Base-by-base conservation (phyloP, 2,329 filamentous ascomycete genomes). In the Cladosporium phlei region DNA sequence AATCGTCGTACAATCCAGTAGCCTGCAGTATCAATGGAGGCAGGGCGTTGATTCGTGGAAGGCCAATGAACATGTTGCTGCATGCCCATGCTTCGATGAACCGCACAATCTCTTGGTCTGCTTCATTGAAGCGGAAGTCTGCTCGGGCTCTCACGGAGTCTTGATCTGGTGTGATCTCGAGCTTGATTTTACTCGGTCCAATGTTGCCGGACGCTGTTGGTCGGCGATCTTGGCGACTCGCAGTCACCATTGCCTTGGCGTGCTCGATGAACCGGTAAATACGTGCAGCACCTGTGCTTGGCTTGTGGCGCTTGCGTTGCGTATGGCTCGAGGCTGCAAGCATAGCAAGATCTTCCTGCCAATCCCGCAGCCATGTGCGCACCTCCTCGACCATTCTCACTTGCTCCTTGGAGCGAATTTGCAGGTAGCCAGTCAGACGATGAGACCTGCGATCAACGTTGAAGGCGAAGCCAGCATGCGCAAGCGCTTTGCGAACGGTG, bases 61-160 rank as follows among this genome's bases (percentile, higher is more conserved):
- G 62, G 8, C 59, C 55, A 5, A 68, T 64, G 47, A 86, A 83
- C 33, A 77, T 71, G 37, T 71, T 66, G 50, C 76, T 75, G 53
- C 75, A 74, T 16, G 79, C 72, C 80, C 85, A 89, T 34, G 80
- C 73, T 59, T 88, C 79, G 38, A 93, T 68, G 55, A 88, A 90
- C 1, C 72, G 67, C 39, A 91, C 71, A 38, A 88, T 73, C 17
- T 78, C 70, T 29, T 70, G 60, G 49, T 84, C 80, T 5, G 66
- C 54, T 2, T 66, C 56, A 3, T 68, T 72, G 68, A 82, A 85
- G 0, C 63, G 32, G 22, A 58, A 27, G 16, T 51, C 50, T 12
- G 14, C 20, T 50, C 50, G 51, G 8, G 49, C 59, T 46, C 48
- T 55, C 46, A 54, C 56, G 49, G 38, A 61, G 3, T 61, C 54